These are phyloP conservation scores for Puccinia horiana DNA, from an alignment of 1,284 basidiomycete genomes.

Conservation along the genomic window DNA sequence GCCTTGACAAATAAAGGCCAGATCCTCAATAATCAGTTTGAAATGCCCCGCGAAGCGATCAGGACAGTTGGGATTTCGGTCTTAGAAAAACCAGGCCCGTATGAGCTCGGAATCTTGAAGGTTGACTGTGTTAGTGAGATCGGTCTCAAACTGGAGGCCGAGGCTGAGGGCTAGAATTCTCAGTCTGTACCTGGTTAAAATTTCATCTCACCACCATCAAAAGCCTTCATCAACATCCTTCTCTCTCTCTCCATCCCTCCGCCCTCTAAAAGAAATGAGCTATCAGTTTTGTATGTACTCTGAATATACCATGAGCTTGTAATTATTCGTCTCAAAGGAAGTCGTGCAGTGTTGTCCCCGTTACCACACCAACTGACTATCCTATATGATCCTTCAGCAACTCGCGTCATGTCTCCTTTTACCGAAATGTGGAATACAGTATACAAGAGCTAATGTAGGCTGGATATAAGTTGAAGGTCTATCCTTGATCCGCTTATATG, in stretches of 20 bases:
- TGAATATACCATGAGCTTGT: background rate
- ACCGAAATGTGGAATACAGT: no score
- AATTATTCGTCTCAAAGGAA: background rate
- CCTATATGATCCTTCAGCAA: background rate
- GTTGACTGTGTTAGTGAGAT: slow-evolving; percentile 46
- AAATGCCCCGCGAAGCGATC: slow-evolving; percentile 73
- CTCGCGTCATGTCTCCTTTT: no score
- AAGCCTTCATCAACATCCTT: background rate
- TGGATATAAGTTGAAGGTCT: no score
- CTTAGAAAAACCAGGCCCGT: slow-evolving; percentile 63
- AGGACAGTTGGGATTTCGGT: slow-evolving; percentile 80
- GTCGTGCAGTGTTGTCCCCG: background rate
- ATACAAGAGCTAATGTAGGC: no score
- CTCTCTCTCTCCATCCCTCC: background rate
- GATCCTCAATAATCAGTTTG: slow-evolving; percentile 66
- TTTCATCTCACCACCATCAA: background rate
- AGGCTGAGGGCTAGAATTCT: background rate
- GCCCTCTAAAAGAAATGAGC: background rate
- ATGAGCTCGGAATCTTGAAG: slow-evolving; percentile 35
- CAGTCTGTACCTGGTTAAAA: background rate
- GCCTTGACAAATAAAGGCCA: slow-evolving; percentile 80
- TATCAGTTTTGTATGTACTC: background rate
- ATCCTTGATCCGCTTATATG: no score
- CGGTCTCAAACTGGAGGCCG: slow-evolving; percentile 27
- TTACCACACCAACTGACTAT: background rate